phyloP scores from a whole-genome alignment of 345 rosid genomes.

The Xanthoceras sorbifolium region DNA sequence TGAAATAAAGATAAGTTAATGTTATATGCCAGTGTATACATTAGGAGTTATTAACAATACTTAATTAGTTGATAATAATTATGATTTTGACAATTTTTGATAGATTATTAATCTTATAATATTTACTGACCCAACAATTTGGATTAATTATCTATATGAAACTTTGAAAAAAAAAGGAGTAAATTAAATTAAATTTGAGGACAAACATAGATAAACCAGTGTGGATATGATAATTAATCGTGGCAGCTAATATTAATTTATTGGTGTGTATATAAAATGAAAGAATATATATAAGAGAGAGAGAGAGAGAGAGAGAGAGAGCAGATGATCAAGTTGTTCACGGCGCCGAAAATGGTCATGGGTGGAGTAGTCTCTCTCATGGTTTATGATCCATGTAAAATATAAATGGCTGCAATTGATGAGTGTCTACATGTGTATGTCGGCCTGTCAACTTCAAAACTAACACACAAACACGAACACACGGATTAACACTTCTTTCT shows the following conservation, averaged over 20 bases:
- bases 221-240: background rate
- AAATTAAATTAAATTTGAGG: no score
- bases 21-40: no score
- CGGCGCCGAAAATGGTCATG: conserved; percentile 31
- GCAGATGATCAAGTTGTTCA: conserved; percentile 19
- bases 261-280: background rate
- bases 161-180: no score
- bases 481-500: no score
- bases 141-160: no score
- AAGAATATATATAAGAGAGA: no score
- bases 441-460: background rate
- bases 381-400: background rate
- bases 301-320: background rate
- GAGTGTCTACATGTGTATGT: background rate
- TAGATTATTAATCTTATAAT: no score
- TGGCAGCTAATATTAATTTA: background rate
- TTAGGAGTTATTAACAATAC: background rate
- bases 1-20: no score
- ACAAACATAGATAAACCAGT: no score
- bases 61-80: no score
- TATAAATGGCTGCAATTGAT: conserved; percentile 16
- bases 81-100: no score
- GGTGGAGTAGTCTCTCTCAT: conserved; percentile 15
- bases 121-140: no score
- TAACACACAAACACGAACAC: background rate